phyloP scores from a whole-genome alignment of 495 filamentous ascomycete species.

The Penicillium steckii region DNA sequence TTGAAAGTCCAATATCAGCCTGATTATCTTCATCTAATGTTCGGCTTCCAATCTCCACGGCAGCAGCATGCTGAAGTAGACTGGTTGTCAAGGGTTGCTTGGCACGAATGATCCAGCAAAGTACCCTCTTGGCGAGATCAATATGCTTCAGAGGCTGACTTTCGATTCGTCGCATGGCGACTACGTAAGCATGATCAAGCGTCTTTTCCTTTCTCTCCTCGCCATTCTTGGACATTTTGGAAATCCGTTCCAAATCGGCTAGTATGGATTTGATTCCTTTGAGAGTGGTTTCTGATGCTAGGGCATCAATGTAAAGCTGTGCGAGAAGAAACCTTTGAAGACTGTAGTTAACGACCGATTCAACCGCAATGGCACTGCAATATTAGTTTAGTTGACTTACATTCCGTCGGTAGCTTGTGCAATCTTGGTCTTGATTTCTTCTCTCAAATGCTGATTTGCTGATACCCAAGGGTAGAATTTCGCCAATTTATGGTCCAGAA shows the following conservation, averaged over 20 bases:
- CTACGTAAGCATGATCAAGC: neutral
- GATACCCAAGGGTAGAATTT: neutral
- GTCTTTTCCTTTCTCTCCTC: neutral
- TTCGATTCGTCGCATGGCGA: neutral
- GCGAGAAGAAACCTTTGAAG: slow-evolving; percentile 23
- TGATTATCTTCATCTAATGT: neutral
- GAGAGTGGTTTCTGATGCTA: neutral
- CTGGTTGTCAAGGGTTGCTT: neutral
- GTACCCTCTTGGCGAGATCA: neutral
- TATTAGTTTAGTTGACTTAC: neutral
- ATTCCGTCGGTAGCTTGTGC: neutral
- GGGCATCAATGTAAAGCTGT: neutral
- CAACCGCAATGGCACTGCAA: neutral
- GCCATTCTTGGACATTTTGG: neutral
- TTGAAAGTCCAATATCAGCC: neutral
- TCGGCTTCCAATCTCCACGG: neutral
- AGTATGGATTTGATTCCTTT: neutral
- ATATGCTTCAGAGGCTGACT: neutral
- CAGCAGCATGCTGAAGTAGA: neutral
- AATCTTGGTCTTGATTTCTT: neutral
- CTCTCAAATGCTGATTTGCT: neutral
- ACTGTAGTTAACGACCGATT: too few relatives aligned
- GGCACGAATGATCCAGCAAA: neutral
- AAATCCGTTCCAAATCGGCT: neutral
- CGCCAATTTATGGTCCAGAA: neutral